A percentile compares a stretch with the other conserved stretches of the same genome.
phyloP scores from a whole-genome alignment of 352 stramenopile species.

The Thraustochytrium sp. region DNA sequence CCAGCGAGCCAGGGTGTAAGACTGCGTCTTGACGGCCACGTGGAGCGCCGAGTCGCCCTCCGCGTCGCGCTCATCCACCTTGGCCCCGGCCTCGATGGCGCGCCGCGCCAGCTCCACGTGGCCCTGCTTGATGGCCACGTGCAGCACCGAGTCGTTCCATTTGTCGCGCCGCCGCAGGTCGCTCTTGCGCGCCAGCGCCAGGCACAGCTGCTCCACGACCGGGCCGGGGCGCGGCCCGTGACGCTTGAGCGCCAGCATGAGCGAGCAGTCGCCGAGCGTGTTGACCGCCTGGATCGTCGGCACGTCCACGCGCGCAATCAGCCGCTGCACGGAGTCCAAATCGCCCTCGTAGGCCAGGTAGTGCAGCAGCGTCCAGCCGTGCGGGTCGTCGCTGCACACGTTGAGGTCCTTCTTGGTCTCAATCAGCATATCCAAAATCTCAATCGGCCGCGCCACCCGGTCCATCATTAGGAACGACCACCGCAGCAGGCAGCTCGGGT shows the following conservation, averaged over 20 bases:
- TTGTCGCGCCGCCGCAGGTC: constrained; percentile 22
- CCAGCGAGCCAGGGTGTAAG: neutral
- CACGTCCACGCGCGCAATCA: constrained; percentile 37
- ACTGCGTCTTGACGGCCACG: neutral
- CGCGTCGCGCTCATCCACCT: constrained; percentile 8
- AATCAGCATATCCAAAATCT: constrained; percentile 12
- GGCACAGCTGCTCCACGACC: constrained; percentile 11
- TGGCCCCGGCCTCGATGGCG: neutral
- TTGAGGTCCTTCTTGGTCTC: constrained; percentile 42
- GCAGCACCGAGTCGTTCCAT: constrained; percentile 29
- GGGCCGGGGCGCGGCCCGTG: neutral
- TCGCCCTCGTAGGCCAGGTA: constrained; percentile 34
- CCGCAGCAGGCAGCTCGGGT: constrained; percentile 25
- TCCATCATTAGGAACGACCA: constrained; percentile 43
- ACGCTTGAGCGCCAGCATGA: constrained; percentile 27
- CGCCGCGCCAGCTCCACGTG: neutral
- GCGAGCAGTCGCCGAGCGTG: constrained; percentile 26
- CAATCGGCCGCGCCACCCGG: neutral
- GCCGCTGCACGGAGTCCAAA: constrained; percentile 17
- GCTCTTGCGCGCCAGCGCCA: neutral
- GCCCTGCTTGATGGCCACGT: constrained; percentile 8
- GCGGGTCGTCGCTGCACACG: constrained; percentile 34
- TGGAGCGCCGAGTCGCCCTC: constrained; percentile 4
- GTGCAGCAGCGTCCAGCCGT: constrained; percentile 37
- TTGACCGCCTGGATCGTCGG: constrained; percentile 24